Evolutionary conservation across 2,329 filamentous ascomycete genomes (phyloP).

Genomic region (Nemania diffusa): DNA sequence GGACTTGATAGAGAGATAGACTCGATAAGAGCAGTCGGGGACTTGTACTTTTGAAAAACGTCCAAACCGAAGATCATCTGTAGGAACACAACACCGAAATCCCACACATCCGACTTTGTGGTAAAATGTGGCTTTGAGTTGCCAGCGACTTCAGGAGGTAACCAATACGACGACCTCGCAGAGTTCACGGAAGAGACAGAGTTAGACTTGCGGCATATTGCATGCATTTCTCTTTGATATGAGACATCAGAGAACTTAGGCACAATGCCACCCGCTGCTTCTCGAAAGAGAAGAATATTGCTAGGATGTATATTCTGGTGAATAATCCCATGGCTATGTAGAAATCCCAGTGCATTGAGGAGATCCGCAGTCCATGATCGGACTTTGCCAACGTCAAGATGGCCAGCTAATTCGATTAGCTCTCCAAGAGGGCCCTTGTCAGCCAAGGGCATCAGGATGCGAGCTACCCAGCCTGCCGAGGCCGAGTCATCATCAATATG

Average conservation of each 20-base stretch:
- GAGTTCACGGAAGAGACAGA: slow-evolving; percentile 64
- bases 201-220: slow-evolving; percentile 65
- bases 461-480: slow-evolving; percentile 72
- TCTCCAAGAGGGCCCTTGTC: slow-evolving; percentile 86
- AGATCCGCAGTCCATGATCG: slow-evolving; percentile 93
- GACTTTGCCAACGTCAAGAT: slow-evolving; percentile 77
- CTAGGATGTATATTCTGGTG: slow-evolving; percentile 85
- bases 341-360: slow-evolving; percentile 85
- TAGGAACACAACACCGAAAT: slow-evolving; percentile 88
- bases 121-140: slow-evolving; percentile 71
- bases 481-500: slow-evolving; percentile 53
- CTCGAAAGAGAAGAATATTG: slow-evolving; percentile 82
- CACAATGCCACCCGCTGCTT: slow-evolving; percentile 72
- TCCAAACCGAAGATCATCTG: slow-evolving; percentile 94
- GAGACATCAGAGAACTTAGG: slow-evolving; percentile 80
- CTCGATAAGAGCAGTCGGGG: slow-evolving; percentile 78
- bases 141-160: slow-evolving; percentile 78
- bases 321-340: slow-evolving; percentile 84
- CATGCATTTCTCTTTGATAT: slow-evolving; percentile 75
- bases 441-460: slow-evolving; percentile 78
- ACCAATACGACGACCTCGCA: slow-evolving; percentile 83
- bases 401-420: slow-evolving; percentile 80
- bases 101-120: slow-evolving; percentile 92
- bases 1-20: slow-evolving; percentile 77
- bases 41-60: slow-evolving; percentile 79